Base-by-base conservation (phyloP, 2,329 filamentous ascomycete genomes). In the Scedosporium minutisporum region DNA sequence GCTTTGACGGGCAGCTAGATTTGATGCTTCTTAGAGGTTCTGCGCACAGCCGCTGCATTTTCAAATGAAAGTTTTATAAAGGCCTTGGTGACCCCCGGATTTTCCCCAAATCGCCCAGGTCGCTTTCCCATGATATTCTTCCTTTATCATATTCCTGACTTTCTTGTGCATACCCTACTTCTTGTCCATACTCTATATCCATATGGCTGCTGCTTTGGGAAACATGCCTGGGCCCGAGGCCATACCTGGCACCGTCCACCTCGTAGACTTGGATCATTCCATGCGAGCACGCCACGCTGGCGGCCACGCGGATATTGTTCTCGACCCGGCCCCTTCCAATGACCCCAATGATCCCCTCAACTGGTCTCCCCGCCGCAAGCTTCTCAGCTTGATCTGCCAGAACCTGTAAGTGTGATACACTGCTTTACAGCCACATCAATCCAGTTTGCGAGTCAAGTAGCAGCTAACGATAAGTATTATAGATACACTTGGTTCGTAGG, bases 401-500 rank as follows among this genome's bases (percentile, higher is more conserved):
- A 68, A 66, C 33, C 64, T 80, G 27, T 81, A 80, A 64, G 77
- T 75, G 5, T 42, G 14, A 23, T 33, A 9, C 29, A 33, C 29
- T 33, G 29, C 29, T 9, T 9, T 33, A 33, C 29, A 33, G 29
- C 6, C 29, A 9, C 29, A 9, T 33, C 29, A 33, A 33, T 33
- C 29, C 29, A 33, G 10, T 3, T 5, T 10, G 7, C 29, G 29
- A 33, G 29, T 9, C 29, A 33, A 33, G 29, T 2, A 9, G 6
- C 29, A 33, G 29, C 29, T 33, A 33, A 33, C 29, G 29, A 33
- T 33, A 9, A 33, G 29, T 33, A 33, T 33, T 16, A 27, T 58
- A 75, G 73, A 5, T 78, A 74, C 41, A 73, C 72, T 5, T 72
- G 72, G 65, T 74, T 75, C 65, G 71, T 71, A 18, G 76, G 76